phyloP scores from a whole-genome alignment of 176 grass and related monocot genomes.

The Paspalum vaginatum region DNA sequence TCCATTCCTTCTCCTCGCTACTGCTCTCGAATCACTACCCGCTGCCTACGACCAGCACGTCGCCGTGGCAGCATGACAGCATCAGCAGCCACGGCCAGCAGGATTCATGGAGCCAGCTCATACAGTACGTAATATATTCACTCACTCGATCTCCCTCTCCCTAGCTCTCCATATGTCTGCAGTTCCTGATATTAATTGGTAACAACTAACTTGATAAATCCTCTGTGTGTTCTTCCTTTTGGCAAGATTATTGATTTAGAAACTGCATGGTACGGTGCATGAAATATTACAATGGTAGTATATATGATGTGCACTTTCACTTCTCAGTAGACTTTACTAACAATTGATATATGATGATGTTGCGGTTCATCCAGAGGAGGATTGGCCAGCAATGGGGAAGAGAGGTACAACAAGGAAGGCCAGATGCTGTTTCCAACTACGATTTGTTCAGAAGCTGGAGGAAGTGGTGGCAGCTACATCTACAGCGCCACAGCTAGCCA shows the following conservation, averaged over 20 bases:
- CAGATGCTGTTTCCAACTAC: conserved; percentile 38
- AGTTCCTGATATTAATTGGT: too few species aligned
- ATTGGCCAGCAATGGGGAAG: conserved; percentile 54
- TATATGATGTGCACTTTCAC: too few species aligned
- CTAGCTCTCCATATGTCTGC: too few species aligned
- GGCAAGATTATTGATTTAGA: too few species aligned
- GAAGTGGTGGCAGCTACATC: conserved; percentile 32
- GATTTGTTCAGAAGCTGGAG: conserved; percentile 34
- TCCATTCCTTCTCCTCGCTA: conserved; percentile 61
- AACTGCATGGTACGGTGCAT: too few species aligned
- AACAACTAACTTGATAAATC: too few species aligned
- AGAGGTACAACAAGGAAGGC: conserved; percentile 43
- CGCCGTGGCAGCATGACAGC: conserved; percentile 42
- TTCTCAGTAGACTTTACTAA: background rate
- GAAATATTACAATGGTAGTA: too few species aligned
- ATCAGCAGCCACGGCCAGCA: conserved; percentile 29
- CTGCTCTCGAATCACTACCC: conserved; percentile 54
- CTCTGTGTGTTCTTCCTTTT: too few species aligned
- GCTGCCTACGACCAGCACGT: conserved; percentile 40
- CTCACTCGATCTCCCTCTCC: conserved; percentile 3
- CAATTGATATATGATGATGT: background rate
- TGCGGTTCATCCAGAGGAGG: conserved; percentile 40
- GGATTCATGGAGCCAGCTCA: conserved; percentile 67
- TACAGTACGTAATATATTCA: conserved; percentile 44
- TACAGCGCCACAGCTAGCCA: conserved; percentile 55